A percentile compares a stretch with the other conserved stretches of the same genome.
These are phyloP conservation scores for Saturnispora diversa DNA, from an alignment of 805 yeast genomes.

Conservation along the genomic window DNA sequence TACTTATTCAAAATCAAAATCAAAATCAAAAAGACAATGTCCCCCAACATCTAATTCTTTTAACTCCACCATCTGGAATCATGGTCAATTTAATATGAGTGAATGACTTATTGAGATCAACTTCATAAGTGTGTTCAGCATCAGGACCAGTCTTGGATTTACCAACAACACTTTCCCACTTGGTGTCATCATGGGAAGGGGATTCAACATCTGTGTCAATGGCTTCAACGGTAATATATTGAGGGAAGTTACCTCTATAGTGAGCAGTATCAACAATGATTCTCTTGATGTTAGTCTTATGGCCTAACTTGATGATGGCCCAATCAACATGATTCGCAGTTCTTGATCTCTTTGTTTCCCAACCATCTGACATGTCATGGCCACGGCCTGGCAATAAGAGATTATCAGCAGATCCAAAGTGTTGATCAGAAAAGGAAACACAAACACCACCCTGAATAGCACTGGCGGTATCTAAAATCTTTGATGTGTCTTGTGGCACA, in stretches of 20 bases:
- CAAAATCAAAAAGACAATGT: conserved; percentile 18
- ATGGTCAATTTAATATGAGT: conserved; percentile 75
- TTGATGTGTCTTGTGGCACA: conserved; percentile 38
- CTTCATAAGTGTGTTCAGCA: conserved; percentile 56
- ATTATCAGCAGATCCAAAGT: conserved; percentile 88
- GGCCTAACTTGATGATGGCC: conserved; percentile 79
- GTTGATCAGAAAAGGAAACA: conserved; percentile 78
- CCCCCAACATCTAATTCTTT: conserved; percentile 82
- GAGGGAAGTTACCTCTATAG: conserved; percentile 93
- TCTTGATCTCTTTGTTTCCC: conserved; percentile 94
- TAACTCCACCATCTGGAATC: conserved; percentile 96
- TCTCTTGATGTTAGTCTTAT: conserved; percentile 45
- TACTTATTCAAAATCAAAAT: background rate
- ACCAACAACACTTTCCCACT: conserved; percentile 61
- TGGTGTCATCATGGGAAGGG: conserved; percentile 34
- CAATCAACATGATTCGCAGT: conserved; percentile 81
- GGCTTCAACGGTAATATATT: conserved; percentile 63
- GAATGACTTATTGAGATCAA: conserved; percentile 28
- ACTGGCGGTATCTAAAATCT: conserved; percentile 65
- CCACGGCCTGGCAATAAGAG: conserved; percentile 90
- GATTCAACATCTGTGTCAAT: conserved; percentile 30
- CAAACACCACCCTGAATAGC: conserved; percentile 88
- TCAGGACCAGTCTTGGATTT: conserved; percentile 78
- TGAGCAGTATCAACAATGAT: conserved; percentile 86
- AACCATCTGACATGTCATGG: conserved; percentile 93